Percentiles rank a stretch among this genome's conserved stretches.
Conservation (phyloP, 2,329 filamentous ascomycete genomes). For the Byssothecium circinans region DNA sequence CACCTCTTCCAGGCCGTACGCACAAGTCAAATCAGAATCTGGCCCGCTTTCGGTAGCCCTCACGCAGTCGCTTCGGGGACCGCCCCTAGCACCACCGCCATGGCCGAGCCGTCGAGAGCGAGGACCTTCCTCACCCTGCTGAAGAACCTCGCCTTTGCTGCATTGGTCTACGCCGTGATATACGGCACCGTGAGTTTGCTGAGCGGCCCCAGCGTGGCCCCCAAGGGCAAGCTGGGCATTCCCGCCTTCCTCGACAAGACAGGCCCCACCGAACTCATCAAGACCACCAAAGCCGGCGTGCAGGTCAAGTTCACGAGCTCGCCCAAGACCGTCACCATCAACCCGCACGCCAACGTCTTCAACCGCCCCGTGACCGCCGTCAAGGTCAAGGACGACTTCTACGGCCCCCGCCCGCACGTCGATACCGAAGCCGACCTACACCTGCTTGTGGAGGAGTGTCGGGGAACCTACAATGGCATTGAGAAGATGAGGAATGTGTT, state of each 20-base stretch:
- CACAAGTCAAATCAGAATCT: background rate
- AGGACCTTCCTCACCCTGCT: slow-evolving; percentile 42
- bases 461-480: slow-evolving; percentile 55
- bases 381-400: slow-evolving; percentile 54
- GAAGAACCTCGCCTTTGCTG: slow-evolving; percentile 49
- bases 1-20: background rate
- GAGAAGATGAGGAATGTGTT: slow-evolving; percentile 59
- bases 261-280: slow-evolving; percentile 45
- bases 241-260: slow-evolving; percentile 47
- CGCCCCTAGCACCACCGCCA: slow-evolving; percentile 21
- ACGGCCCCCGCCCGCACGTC: slow-evolving; percentile 54
- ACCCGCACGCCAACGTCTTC: slow-evolving; percentile 57
- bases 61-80: slow-evolving; percentile 20
- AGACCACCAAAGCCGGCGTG: slow-evolving; percentile 45
- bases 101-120: slow-evolving; percentile 39
- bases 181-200: slow-evolving; percentile 47
- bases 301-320: slow-evolving; percentile 48
- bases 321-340: slow-evolving; percentile 50
- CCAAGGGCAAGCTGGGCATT: slow-evolving; percentile 47
- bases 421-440: slow-evolving; percentile 58
- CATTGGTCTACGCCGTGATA: slow-evolving; percentile 46
- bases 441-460: slow-evolving; percentile 55
- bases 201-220: slow-evolving; percentile 44
- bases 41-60: slow-evolving; percentile 12
- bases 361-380: slow-evolving; percentile 56